Conservation (phyloP, 768 basidiomycete genomes). For the Coprinopsis strossmayeri region DNA sequence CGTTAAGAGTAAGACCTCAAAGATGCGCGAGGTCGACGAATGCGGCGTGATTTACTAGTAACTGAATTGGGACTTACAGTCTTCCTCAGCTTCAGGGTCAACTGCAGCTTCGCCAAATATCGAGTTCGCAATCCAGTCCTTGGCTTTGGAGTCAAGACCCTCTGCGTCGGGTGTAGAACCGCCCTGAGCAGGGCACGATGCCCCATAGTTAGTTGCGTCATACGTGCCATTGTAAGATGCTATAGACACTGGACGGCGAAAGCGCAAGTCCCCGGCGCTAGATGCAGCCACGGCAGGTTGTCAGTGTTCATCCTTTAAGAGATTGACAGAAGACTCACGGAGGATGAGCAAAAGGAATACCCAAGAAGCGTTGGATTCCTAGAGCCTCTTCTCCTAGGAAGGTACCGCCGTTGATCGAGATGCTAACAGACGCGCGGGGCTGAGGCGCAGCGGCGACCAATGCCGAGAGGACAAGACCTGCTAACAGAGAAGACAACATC, state of each 20-base stretch:
- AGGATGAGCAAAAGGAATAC: constrained; percentile 14
- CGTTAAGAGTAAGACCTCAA: constrained; percentile 41
- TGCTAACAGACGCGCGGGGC: constrained; percentile 15
- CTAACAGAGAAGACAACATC: too few species aligned
- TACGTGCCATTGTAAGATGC: constrained; percentile 11
- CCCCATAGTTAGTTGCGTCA: constrained; percentile 9
- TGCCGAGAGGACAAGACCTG: too few species aligned
- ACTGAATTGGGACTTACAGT: constrained; percentile 21
- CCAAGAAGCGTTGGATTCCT: constrained; percentile 12
- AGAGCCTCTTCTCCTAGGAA: neutral
- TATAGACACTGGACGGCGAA: constrained; percentile 8
- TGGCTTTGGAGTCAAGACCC: neutral
- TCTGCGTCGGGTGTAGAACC: neutral
- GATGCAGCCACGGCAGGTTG: too few species aligned
- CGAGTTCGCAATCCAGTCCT: constrained; percentile 1
- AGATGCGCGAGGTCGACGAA: neutral
- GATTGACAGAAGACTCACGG: too few species aligned
- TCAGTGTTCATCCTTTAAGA: neutral
- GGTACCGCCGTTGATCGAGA: constrained; percentile 34
- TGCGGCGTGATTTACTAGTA: too few species aligned
- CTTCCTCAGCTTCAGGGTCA: constrained; percentile 20
- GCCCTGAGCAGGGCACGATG: constrained; percentile 12
- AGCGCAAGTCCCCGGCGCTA: constrained; percentile 11
- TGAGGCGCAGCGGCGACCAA: neutral
- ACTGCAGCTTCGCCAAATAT: constrained; percentile 6